Evolutionary conservation across 2,329 filamentous ascomycete species (phyloP), one percentile per base, ranked within the genome.

Genomic region (Dactylellina sp.): DNA sequence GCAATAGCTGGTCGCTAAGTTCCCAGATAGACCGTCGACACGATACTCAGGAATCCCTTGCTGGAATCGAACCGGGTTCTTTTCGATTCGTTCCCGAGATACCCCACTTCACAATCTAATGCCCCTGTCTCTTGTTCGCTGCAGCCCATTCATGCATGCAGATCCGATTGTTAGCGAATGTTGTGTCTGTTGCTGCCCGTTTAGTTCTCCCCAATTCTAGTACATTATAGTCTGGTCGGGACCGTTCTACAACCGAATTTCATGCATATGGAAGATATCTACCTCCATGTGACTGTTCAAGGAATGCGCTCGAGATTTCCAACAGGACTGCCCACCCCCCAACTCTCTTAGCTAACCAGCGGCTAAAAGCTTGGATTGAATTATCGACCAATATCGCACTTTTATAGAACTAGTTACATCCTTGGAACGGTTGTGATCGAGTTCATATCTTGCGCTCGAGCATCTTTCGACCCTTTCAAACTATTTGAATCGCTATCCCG

Each of bases 281-380:
- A 32, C 35, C 9, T 57, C 37, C 53, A 44, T 57, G 53, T 57
- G 53, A 57, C 22, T 20, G 14, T 25, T 20, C 46, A 16, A 28
- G 16, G 53, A 57, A 28, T 32, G 12, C 39, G 39, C 39, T n/a
- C 20, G 14, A 22, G 16, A 28, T 55, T 55, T 55, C 50, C 37
- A 39, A n/a, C n/a, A 22, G 28, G 28, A 32, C 35, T 24, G 25
- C 25, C 20, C 2, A 35, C 18, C 32, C 50, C 50, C 32, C 50
- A 9, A 25, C 9, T 40, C 49, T 18, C 28, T 9, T 7, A 7
- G 14, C 28, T 32, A 4, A 4, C 28, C 9, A 32, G 28, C 28
- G 28, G 28, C 28, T 32, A 42, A 4, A 18, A 32, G n/a, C n/a
- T 9, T 32, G 28, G 28, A 20, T 20, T 12, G 42, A 46, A 7